Evolutionary conservation across 139 green algal genomes (phyloP).

Genomic region (Volvox reticuliferus): DNA sequence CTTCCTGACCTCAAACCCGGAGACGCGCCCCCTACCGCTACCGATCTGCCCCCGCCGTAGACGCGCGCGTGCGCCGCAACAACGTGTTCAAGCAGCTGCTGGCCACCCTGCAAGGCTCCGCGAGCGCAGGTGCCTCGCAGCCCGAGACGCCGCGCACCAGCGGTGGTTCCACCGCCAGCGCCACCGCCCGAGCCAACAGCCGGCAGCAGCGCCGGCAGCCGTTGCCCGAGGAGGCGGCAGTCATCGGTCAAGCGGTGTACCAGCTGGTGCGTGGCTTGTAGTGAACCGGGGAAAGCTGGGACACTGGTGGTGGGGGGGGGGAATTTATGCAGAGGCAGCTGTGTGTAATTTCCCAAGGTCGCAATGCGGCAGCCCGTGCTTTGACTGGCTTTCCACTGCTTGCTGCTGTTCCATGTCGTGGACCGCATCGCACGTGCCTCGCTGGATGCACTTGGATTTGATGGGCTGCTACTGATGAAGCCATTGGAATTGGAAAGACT

Average conservation of each 20-base stretch:
- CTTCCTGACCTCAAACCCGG: no score
- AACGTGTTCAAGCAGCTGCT: conserved; percentile 44
- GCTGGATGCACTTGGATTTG: no score
- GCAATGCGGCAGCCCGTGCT: no score
- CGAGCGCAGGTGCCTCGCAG: background rate
- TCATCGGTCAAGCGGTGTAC: conserved; percentile 28
- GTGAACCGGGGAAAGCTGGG: background rate
- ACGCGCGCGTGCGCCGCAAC: background rate
- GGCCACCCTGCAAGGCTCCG: background rate
- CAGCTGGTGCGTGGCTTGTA: conserved; percentile 1
- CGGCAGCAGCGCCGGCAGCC: conserved; percentile 14
- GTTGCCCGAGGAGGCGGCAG: conserved; percentile 27
- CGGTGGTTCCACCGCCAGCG: background rate
- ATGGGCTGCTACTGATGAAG: background rate
- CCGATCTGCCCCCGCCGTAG: background rate
- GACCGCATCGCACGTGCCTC: no score
- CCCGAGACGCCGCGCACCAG: conserved; percentile 14
- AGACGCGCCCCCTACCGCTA: background rate
- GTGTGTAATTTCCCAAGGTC: background rate
- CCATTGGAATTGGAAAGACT: no score
- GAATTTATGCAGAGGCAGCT: background rate
- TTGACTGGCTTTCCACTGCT: no score
- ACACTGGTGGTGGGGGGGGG: background rate
- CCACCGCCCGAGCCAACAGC: background rate
- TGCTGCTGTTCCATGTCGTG: no score